Evolutionary conservation across 2,329 filamentous ascomycete genomes (phyloP).

Genomic region (Stemphylium beticola): DNA sequence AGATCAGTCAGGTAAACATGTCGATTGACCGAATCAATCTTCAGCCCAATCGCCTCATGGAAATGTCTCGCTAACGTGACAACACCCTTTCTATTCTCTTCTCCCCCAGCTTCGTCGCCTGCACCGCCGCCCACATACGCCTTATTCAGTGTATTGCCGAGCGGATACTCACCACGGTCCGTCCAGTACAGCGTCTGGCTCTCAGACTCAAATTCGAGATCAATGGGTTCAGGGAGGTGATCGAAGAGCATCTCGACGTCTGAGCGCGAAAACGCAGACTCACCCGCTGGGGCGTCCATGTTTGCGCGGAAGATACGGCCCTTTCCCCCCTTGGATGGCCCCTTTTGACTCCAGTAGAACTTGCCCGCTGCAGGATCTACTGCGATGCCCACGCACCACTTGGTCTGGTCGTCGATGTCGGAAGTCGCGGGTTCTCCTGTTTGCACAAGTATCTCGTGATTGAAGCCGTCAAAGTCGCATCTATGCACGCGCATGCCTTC

Average conservation of each 20-base stretch:
- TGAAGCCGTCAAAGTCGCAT: constrained; percentile 19
- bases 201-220: constrained; percentile 61
- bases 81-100: constrained; percentile 1
- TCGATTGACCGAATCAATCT: constrained; percentile 12
- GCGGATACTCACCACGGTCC: constrained; percentile 63
- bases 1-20: constrained; percentile 28
- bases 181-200: constrained; percentile 63
- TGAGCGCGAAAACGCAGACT: constrained; percentile 20
- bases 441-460: constrained; percentile 17
- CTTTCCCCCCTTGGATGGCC: constrained; percentile 56
- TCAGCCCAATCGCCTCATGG: constrained; percentile 33
- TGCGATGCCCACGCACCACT: constrained; percentile 64
- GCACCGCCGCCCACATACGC: constrained; percentile 15
- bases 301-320: constrained; percentile 63
- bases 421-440: constrained; percentile 4
- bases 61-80: constrained; percentile 24
- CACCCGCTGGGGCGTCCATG: constrained; percentile 48
- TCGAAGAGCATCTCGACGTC: constrained; percentile 37
- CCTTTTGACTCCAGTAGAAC: constrained; percentile 69
- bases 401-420: constrained; percentile 39
- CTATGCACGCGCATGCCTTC: constrained; percentile 51
- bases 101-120: not conserved
- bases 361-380: constrained; percentile 53
- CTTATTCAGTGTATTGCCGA: constrained; percentile 61
- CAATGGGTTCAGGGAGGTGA: constrained; percentile 53